Percentiles rank a stretch among this genome's conserved stretches.
Evolutionary conservation across 306 rosid genomes (phyloP).

Genomic region (Purshia tridentata): DNA sequence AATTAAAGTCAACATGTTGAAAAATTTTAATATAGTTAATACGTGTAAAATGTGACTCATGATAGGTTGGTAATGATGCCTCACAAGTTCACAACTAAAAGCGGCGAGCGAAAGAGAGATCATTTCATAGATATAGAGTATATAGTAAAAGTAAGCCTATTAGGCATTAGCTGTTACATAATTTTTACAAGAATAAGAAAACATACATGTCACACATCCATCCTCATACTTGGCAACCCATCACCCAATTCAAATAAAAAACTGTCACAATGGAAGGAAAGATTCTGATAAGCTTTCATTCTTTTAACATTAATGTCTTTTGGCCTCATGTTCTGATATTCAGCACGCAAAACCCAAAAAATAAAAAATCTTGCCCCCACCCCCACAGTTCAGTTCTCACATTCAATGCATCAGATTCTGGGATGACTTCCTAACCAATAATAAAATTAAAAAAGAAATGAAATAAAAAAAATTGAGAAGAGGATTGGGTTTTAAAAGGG

Average conservation of each 20-base stretch:
- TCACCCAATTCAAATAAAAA: background rate
- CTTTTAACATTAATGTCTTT: background rate
- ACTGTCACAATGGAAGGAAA: slow-evolving; percentile 20
- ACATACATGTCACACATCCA: background rate
- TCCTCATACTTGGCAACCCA: background rate
- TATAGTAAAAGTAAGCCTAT: too few relatives aligned
- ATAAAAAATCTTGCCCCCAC: slow-evolving; percentile 25
- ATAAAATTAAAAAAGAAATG: slow-evolving; percentile 14
- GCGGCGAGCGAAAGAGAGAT: too few relatives aligned
- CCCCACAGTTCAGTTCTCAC: slow-evolving; percentile 37
- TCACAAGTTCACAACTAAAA: too few relatives aligned
- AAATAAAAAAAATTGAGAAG: too few relatives aligned
- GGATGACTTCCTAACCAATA: slow-evolving; percentile 32
- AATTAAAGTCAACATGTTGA: too few relatives aligned
- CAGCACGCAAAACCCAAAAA: background rate
- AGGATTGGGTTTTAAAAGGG: slow-evolving; percentile 16
- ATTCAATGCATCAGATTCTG: slow-evolving; percentile 54
- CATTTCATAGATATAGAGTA: too few relatives aligned
- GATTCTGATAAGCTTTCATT: slow-evolving; percentile 20
- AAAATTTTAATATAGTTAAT: too few relatives aligned
- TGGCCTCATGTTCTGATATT: background rate
- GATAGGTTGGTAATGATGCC: too few relatives aligned
- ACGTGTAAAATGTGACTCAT: too few relatives aligned
- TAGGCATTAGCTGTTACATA: too few relatives aligned
- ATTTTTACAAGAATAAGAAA: too few relatives aligned